These are phyloP conservation scores for Guillardia theta DNA, from an alignment of 78 protist species.

Conservation along the genomic window DNA sequence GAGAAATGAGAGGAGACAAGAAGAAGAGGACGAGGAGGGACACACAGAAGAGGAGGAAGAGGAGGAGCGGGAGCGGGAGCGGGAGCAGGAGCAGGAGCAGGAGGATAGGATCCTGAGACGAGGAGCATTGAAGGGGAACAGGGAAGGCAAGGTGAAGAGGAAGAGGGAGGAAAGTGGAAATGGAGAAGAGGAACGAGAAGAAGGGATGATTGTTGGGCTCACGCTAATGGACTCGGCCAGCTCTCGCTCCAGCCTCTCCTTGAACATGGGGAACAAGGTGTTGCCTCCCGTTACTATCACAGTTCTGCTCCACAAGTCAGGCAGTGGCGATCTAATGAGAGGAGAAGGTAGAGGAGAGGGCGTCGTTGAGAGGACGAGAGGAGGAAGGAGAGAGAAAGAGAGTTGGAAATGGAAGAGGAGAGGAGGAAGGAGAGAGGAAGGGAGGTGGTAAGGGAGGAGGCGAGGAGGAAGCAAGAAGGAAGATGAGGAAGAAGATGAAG, in stretches of 20 bases:
- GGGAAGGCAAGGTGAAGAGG: not conserved
- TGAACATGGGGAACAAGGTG: slow-evolving; percentile 31
- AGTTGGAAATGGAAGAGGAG: not conserved
- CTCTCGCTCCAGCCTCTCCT: slow-evolving; percentile 42
- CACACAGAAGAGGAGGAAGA: not conserved
- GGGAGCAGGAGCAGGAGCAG: too few species aligned
- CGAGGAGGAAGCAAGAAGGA: not conserved
- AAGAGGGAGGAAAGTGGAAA: not conserved
- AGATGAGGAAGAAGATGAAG: not conserved
- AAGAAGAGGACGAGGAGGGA: too few species aligned
- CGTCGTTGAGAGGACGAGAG: not conserved
- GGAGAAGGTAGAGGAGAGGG: not conserved
- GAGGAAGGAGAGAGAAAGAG: not conserved
- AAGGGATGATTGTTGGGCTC: not conserved
- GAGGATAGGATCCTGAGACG: too few species aligned
- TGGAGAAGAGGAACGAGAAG: not conserved
- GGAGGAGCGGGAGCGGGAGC: not conserved
- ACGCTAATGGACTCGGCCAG: not conserved
- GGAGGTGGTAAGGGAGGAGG: not conserved
- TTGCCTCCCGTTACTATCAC: slow-evolving; percentile 33
- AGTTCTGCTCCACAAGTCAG: not conserved
- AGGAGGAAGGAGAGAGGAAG: not conserved
- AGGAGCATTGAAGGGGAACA: too few species aligned
- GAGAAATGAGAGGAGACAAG: too few species aligned
- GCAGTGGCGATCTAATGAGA: not conserved